These are phyloP conservation scores for Pseudopyricularia cyperi DNA, from an alignment of 2,329 filamentous ascomycete species.

Conservation along the genomic window DNA sequence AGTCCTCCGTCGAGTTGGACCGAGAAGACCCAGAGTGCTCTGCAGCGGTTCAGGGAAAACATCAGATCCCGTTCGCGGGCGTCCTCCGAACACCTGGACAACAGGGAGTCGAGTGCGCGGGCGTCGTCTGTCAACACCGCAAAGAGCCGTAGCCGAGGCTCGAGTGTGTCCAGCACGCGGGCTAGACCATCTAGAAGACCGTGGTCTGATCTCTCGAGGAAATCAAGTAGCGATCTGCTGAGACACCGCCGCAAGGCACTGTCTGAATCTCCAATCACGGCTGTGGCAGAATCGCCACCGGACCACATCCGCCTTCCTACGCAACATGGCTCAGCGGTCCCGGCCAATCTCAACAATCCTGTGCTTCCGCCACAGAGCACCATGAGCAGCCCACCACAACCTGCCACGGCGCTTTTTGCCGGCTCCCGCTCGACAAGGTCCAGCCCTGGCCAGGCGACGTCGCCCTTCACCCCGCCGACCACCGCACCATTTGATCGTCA, in stretches of 20 bases:
- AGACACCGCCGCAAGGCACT: neutral
- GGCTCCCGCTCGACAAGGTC: conserved; percentile 18
- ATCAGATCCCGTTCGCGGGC: neutral
- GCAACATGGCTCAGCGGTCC: neutral
- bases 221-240: neutral
- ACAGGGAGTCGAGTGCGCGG: neutral
- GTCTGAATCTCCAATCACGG: neutral
- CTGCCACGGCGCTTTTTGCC: neutral
- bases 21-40: conserved; percentile 2
- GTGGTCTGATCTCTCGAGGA: neutral
- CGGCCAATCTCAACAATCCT: neutral
- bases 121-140: neutral
- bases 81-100: neutral
- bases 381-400: neutral
- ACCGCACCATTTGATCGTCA: conserved; percentile 3
- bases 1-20: conserved; percentile 18
- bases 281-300: neutral
- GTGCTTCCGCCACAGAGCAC: neutral
- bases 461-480: conserved; percentile 15
- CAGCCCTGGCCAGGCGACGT: conserved; percentile 13
- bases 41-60: neutral
- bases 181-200: neutral
- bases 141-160: neutral
- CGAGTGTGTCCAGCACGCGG: neutral
- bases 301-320: neutral